Conservation (phyloP, 2,329 filamentous ascomycete species). For the Stagonosporopsis cucurbitacearum region DNA sequence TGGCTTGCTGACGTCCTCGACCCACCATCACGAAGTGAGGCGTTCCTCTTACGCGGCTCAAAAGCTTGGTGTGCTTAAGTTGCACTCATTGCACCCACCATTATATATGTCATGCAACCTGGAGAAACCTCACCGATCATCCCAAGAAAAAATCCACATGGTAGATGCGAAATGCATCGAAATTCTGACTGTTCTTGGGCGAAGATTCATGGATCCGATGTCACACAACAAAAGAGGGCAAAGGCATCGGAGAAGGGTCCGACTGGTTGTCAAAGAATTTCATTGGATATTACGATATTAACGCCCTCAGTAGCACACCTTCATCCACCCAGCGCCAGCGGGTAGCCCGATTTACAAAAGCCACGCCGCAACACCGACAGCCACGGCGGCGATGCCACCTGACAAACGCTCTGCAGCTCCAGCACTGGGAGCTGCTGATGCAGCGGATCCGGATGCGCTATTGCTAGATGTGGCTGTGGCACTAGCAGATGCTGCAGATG, state of each 20-base stretch:
- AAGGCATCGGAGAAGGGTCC: neutral
- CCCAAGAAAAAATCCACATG: neutral
- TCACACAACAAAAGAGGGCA: neutral
- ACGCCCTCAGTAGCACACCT: neutral
- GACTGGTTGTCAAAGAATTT: neutral
- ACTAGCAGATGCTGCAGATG: constrained; percentile 8
- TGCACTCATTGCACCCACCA: neutral
- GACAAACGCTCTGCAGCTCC: neutral
- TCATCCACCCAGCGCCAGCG: neutral
- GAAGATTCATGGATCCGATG: neutral
- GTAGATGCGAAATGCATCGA: too few relatives aligned
- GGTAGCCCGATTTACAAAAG: constrained; percentile 15
- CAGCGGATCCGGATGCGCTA: constrained; percentile 2
- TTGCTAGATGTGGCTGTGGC: neutral
- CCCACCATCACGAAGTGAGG: constrained; percentile 10
- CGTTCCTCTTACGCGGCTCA: constrained; percentile 3
- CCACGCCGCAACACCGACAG: constrained; percentile 17
- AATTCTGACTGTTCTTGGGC: too few relatives aligned
- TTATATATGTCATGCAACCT: neutral
- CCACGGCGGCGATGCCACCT: constrained; percentile 7
- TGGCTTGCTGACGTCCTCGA: neutral
- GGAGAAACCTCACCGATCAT: neutral
- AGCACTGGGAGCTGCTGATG: neutral
- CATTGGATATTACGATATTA: too few relatives aligned
- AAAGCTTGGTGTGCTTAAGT: constrained; percentile 14